Base-by-base conservation (phyloP, 1,139 yeast species). In the Blastobotrys persicus region DNA sequence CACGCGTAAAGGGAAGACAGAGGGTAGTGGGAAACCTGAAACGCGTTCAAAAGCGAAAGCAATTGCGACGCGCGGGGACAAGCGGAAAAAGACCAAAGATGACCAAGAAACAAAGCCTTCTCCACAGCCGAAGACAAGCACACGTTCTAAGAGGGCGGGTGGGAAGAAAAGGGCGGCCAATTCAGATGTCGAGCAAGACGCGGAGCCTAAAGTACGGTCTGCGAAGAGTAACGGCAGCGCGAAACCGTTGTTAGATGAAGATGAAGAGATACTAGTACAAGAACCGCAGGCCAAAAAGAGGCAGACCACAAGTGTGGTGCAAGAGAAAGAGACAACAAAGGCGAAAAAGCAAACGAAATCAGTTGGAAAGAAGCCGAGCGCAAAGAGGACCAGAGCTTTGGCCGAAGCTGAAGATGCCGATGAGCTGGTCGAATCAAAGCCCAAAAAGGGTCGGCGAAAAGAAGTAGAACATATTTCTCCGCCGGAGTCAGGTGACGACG, bases 1-100 rank as follows among this genome's bases (percentile, higher is more conserved):
- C 38, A 55, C 55, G 40, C 50, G 59, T 3, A 45, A 45, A 17
- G 20, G 42, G 12, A 31, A 32, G 18, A 28, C 37, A n/a, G 9
- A 35, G 9, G 31, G 33, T 11, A 31, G 23, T 6, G 20, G 23
- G 14, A 28, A 28, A 13, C 19, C 38, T 18, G 41, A 18, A 17
- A 45, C 35, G 18, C 14, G 34, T n/a, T 11, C 26, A 5, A 46
- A 46, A 20, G 26, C 45, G 9, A 23, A 23, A 23, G 5, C 28
- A 23, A 23, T 23, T 32, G 20, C 43, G 18, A 20, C 35, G 14
- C 31, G 38, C 31, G 18, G 35, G 9, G 28, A 23, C 9, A 23
- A 23, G 28, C 28, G 28, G 20, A 42, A 44, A 44, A 31, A 38
- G 39, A 23, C 26, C 18, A 26, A 46, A 11, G 35, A 41, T 6